Percentiles rank a stretch among this genome's conserved stretches.
Conservation (phyloP, 192 early-diverging fungal genomes). For the Backusella australiensis region DNA sequence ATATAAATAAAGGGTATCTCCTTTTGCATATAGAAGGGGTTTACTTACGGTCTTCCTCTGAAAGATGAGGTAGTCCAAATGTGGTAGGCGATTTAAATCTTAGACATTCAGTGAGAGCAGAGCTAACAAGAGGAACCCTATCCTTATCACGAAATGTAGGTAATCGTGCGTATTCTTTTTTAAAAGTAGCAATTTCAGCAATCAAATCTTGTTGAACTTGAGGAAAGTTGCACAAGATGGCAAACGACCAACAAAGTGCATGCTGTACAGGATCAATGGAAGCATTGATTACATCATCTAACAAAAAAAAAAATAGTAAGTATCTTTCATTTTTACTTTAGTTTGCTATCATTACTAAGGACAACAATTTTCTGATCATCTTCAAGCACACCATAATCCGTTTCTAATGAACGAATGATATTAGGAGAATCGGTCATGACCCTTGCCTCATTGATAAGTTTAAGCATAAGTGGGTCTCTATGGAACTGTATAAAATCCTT, state of each 20-base stretch:
- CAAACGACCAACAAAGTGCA: neutral
- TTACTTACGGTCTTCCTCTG: neutral
- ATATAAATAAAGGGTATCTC: neutral
- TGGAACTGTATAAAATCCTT: neutral
- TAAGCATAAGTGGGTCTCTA: neutral
- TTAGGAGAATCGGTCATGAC: neutral
- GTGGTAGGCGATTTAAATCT: neutral
- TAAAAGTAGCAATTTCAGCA: neutral
- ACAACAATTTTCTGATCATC: neutral
- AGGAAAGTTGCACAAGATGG: neutral
- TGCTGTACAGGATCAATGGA: neutral
- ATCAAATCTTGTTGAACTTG: neutral
- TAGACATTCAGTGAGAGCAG: neutral
- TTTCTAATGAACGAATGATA: neutral
- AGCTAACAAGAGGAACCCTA: neutral
- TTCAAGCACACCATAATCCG: neutral
- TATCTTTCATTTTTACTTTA: too few relatives aligned
- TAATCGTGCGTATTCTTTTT: neutral
- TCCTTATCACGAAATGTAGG: neutral
- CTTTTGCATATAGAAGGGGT: neutral
- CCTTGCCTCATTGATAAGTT: neutral
- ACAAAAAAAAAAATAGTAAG: neutral
- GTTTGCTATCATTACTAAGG: neutral
- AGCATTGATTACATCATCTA: conserved; percentile 5
- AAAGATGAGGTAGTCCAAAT: neutral